Conservation (phyloP, 768 basidiomycete species). For the Piloderma croceum region DNA sequence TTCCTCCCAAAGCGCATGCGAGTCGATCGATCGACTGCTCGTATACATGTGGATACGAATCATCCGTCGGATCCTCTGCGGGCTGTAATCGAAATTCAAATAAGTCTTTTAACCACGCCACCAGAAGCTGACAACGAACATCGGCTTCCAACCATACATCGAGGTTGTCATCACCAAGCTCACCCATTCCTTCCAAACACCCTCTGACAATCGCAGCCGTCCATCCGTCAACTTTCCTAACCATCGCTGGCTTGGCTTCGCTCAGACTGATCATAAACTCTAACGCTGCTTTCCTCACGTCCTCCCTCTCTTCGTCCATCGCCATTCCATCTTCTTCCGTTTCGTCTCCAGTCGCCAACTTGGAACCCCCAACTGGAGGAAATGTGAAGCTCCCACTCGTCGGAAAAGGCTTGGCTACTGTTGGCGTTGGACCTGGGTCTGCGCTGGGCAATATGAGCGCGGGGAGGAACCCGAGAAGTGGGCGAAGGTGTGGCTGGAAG, state of each 20-base stretch:
- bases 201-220: conserved; percentile 63
- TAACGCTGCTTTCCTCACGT: conserved; percentile 65
- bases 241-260: conserved; percentile 69
- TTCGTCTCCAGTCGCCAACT: conserved; percentile 23
- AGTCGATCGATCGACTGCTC: conserved; percentile 81
- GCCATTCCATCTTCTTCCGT: conserved; percentile 31
- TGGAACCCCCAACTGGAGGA: conserved; percentile 28
- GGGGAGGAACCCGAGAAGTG: conserved; percentile 65
- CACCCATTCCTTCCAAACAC: conserved; percentile 79
- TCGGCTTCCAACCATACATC: conserved; percentile 69
- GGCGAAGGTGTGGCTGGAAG: conserved; percentile 68
- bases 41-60: conserved; percentile 66
- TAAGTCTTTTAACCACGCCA: conserved; percentile 3
- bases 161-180: conserved; percentile 58
- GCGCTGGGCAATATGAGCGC: conserved; percentile 62
- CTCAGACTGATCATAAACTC: conserved; percentile 82
- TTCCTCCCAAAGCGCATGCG: conserved; percentile 75
- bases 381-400: conserved; percentile 34
- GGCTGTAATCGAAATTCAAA: conserved; percentile 37
- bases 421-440: conserved; percentile 49
- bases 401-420: conserved; percentile 42
- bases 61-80: conserved; percentile 55
- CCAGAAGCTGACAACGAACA: conserved; percentile 38
- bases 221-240: conserved; percentile 65
- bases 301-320: conserved; percentile 61